phyloP scores from a whole-genome alignment of 2,329 filamentous ascomycete species.

The Talaromyces funiculosus region DNA sequence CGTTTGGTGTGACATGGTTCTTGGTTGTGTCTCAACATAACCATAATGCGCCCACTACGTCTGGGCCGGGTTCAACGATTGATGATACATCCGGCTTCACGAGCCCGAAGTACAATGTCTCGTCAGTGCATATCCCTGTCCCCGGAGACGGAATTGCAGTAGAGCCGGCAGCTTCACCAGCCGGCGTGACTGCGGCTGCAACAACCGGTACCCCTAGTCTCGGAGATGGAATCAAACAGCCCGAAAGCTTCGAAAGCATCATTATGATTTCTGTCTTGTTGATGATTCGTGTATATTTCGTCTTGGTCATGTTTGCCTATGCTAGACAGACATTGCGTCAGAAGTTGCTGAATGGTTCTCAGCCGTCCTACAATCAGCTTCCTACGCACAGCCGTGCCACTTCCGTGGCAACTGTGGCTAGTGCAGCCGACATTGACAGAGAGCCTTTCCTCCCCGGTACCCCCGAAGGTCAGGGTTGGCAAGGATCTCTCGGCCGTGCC shows the following conservation, averaged over 20 bases:
- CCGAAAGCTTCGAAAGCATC: slow-evolving; percentile 69
- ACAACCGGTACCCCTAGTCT: slow-evolving; percentile 40
- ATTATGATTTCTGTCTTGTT: slow-evolving; percentile 68
- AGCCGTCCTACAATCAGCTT: slow-evolving; percentile 34
- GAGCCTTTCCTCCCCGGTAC: slow-evolving; percentile 65
- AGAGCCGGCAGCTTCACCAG: slow-evolving; percentile 29
- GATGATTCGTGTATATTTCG: slow-evolving; percentile 73
- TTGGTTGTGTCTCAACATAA: slow-evolving; percentile 60
- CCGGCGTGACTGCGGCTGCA: slow-evolving; percentile 26
- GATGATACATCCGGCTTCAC: slow-evolving; percentile 61
- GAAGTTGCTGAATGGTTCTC: slow-evolving; percentile 53
- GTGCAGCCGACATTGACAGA: slow-evolving; percentile 44
- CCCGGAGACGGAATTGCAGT: slow-evolving; percentile 45
- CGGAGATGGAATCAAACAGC: slow-evolving; percentile 60
- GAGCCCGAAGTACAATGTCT: slow-evolving; percentile 56
- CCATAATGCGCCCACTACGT: slow-evolving; percentile 36
- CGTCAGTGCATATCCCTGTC: slow-evolving; percentile 51
- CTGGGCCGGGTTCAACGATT: slow-evolving; percentile 52
- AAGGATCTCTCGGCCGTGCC: slow-evolving; percentile 68
- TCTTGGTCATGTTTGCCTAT: slow-evolving; percentile 75
- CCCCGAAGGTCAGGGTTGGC: slow-evolving; percentile 73
- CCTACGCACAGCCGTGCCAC: slow-evolving; percentile 40
- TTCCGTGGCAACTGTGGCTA: slow-evolving; percentile 45
- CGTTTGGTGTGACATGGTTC: slow-evolving; percentile 84
- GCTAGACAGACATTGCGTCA: slow-evolving; percentile 70